These are phyloP conservation scores for Colletotrichum gigasporum DNA, from an alignment of 2,329 filamentous ascomycete species.

Conservation along the genomic window DNA sequence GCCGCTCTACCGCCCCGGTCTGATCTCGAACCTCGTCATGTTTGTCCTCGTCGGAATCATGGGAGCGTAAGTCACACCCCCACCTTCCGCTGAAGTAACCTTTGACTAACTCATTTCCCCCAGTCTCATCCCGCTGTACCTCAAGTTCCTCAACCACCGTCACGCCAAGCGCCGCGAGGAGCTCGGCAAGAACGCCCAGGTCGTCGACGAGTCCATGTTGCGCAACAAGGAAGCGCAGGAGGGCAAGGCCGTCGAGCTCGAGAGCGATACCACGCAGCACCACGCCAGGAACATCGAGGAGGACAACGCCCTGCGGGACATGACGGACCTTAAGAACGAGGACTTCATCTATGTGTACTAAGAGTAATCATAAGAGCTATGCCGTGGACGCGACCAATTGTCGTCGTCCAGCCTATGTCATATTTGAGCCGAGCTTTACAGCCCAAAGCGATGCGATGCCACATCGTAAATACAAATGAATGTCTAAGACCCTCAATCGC, in stretches of 20 bases:
- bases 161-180: conserved; percentile 64
- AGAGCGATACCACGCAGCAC: conserved; percentile 24
- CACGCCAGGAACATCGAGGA: conserved; percentile 38
- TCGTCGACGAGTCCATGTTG: conserved; percentile 28
- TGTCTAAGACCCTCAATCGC: too few species aligned
- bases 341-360: conserved; percentile 67
- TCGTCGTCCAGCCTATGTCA: too few species aligned
- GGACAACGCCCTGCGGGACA: conserved; percentile 57
- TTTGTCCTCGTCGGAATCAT: conserved; percentile 68
- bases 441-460: too few species aligned
- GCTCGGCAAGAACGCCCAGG: conserved; percentile 59
- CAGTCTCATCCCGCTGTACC: conserved; percentile 50
- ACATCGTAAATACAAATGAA: too few species aligned
- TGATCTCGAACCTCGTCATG: conserved; percentile 68
- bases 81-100: accelerated
- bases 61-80: background rate
- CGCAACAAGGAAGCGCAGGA: conserved; percentile 22
- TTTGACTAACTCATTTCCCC: background rate
- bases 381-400: too few species aligned
- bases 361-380: too few species aligned
- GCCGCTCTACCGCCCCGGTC: conserved; percentile 64
- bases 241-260: conserved; percentile 37
- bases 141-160: conserved; percentile 62
- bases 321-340: conserved; percentile 68
- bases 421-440: too few species aligned